phyloP scores from a whole-genome alignment of 1,284 basidiomycete genomes.

The Cryptococcus sp. region DNA sequence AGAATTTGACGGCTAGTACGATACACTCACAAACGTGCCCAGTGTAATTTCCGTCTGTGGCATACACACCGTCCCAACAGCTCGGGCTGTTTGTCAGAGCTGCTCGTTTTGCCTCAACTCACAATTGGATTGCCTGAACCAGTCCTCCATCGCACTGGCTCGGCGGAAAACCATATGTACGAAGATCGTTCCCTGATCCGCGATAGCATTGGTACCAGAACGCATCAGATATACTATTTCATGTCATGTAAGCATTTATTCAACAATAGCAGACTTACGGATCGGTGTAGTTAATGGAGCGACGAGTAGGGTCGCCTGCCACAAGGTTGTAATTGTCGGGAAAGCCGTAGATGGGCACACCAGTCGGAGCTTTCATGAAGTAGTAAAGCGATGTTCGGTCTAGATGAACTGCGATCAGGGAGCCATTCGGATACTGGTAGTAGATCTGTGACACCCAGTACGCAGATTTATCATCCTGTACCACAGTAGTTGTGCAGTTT shows the following conservation, averaged over 20 bases:
- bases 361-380: conserved; percentile 29
- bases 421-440: conserved; percentile 25
- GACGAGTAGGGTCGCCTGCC: conserved; percentile 19
- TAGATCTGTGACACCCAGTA: conserved; percentile 33
- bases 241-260: neutral
- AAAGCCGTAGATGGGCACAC: conserved; percentile 24
- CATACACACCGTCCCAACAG: conserved; percentile 31
- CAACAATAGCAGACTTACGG: conserved; percentile 10
- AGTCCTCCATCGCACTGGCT: conserved; percentile 18
- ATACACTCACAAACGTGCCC: conserved; percentile 17
- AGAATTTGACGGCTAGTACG: neutral
- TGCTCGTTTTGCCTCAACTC: neutral
- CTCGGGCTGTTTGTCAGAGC: conserved; percentile 18
- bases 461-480: conserved; percentile 32
- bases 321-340: conserved; percentile 32
- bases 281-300: conserved; percentile 17
- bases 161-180: conserved; percentile 21
- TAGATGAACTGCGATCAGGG: conserved; percentile 13
- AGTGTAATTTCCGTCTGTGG: conserved; percentile 21
- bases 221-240: neutral
- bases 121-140: conserved; percentile 21
- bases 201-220: conserved; percentile 27
- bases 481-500: conserved; percentile 30
- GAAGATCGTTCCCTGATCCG: conserved; percentile 16
- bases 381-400: conserved; percentile 29